A percentile compares a stretch with the other conserved stretches of the same genome.
These are phyloP conservation scores for Warburgia ugandensis DNA, from an alignment of 164 flowering plant species.

Conservation along the genomic window DNA sequence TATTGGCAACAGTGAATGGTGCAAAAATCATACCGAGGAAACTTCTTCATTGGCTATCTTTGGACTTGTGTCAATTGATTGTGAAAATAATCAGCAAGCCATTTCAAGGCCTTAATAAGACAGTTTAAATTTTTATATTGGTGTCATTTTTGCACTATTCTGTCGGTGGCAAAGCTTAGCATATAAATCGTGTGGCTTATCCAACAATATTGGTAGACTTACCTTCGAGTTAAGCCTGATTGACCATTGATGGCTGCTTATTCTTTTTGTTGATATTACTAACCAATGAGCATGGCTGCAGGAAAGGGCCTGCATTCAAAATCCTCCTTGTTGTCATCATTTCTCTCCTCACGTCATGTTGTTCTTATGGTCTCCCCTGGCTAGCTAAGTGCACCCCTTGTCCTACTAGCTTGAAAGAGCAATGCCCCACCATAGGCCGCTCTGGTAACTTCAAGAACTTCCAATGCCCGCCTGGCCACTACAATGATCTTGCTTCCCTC, in stretches of 20 bases:
- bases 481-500: slow-evolving; percentile 91
- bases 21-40: too few relatives aligned
- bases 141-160: too few relatives aligned
- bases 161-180: too few relatives aligned
- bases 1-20: too few relatives aligned
- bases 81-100: too few relatives aligned
- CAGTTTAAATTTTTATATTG: too few relatives aligned
- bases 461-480: slow-evolving; percentile 68
- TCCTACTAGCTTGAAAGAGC: slow-evolving; percentile 36
- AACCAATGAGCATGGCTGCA: slow-evolving; percentile 20
- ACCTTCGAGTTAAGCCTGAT: not conserved
- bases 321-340: slow-evolving; percentile 48
- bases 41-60: too few relatives aligned
- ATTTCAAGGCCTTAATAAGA: too few relatives aligned
- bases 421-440: slow-evolving; percentile 66
- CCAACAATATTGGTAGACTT: too few relatives aligned
- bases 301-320: slow-evolving; percentile 64
- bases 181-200: too few relatives aligned
- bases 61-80: too few relatives aligned
- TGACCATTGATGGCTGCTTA: not conserved
- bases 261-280: not conserved
- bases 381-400: slow-evolving; percentile 72
- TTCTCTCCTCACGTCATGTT: slow-evolving; percentile 70
- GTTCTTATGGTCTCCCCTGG: slow-evolving; percentile 81
- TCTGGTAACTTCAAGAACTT: slow-evolving; percentile 79